Percentiles rank a stretch among this genome's conserved stretches.
Conservation (phyloP, 345 rosid genomes). For the Populus tremula region DNA sequence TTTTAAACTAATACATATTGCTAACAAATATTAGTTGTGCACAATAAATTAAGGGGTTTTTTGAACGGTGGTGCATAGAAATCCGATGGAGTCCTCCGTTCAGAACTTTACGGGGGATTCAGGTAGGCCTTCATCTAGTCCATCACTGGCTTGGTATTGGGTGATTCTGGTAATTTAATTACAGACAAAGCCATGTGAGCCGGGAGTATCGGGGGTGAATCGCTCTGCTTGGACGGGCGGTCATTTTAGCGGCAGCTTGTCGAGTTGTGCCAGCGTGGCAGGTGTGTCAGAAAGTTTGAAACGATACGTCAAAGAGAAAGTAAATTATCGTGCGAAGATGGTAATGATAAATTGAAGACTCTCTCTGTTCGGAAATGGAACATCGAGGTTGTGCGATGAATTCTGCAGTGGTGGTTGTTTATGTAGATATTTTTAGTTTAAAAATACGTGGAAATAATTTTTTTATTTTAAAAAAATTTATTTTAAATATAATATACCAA, state of each 20-base stretch:
- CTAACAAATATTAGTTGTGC: no score
- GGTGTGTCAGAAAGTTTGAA: slow-evolving; percentile 11
- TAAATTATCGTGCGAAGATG: neutral
- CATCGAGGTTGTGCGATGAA: neutral
- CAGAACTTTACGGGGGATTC: no score
- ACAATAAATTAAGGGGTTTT: no score
- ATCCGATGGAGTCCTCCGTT: no score
- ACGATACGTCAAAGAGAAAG: neutral
- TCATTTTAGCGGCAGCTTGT: slow-evolving; percentile 20
- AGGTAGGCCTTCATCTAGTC: neutral
- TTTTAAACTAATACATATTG: no score
- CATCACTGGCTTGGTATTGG: neutral
- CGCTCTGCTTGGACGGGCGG: slow-evolving; percentile 8
- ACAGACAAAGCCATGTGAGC: slow-evolving; percentile 15
- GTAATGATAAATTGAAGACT: neutral
- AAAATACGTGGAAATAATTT: no score
- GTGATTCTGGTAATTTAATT: slow-evolving; percentile 4
- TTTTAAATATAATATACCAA: no score
- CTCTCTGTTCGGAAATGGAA: neutral
- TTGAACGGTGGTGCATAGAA: no score
- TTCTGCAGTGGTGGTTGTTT: no score
- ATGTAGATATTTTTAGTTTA: no score
- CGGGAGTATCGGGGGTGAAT: neutral
- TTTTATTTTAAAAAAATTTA: no score
- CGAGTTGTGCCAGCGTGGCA: slow-evolving; percentile 27